Conservation (phyloP, 768 basidiomycete genomes). For the Pleurotus tuoliensis region DNA sequence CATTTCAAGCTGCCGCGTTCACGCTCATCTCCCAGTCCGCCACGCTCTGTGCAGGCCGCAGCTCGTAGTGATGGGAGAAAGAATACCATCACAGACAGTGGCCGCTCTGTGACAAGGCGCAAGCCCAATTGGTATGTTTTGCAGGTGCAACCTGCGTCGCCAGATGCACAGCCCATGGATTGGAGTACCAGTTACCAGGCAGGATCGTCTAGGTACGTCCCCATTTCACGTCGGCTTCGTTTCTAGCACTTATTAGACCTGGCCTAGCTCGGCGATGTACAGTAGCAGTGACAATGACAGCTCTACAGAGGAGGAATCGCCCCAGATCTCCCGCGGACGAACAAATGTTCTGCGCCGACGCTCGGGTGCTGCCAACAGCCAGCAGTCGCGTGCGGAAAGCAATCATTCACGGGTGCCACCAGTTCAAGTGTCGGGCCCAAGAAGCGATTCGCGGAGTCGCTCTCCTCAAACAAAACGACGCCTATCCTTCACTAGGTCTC, state of each 20-base stretch:
- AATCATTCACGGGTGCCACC: background rate
- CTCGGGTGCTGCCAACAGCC: background rate
- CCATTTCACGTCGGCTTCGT: conserved; percentile 1
- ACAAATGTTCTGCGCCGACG: conserved; percentile 11
- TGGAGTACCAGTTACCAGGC: conserved; percentile 89
- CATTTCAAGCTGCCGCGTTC: conserved; percentile 71
- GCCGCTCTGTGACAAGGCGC: conserved; percentile 25
- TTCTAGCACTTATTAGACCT: background rate
- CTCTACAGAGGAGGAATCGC: conserved; percentile 45
- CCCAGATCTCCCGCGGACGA: conserved; percentile 39
- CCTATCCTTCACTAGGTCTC: conserved; percentile 65
- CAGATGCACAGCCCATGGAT: conserved; percentile 28
- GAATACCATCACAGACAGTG: conserved; percentile 23
- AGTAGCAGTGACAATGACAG: conserved; percentile 44
- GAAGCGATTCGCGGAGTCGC: conserved; percentile 13
- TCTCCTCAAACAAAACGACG: conserved; percentile 30
- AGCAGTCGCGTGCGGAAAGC: background rate
- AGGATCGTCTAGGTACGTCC: conserved; percentile 72
- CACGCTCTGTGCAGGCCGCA: conserved; percentile 47
- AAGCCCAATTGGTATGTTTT: background rate
- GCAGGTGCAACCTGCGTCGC: background rate
- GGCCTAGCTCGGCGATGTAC: conserved; percentile 44
- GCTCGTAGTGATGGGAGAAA: conserved; percentile 42
- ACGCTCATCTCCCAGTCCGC: conserved; percentile 74
- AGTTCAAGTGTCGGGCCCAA: background rate